Evolutionary conservation across 176 grass and related monocot genomes (phyloP).

Genomic region (Cenchrus americanus): DNA sequence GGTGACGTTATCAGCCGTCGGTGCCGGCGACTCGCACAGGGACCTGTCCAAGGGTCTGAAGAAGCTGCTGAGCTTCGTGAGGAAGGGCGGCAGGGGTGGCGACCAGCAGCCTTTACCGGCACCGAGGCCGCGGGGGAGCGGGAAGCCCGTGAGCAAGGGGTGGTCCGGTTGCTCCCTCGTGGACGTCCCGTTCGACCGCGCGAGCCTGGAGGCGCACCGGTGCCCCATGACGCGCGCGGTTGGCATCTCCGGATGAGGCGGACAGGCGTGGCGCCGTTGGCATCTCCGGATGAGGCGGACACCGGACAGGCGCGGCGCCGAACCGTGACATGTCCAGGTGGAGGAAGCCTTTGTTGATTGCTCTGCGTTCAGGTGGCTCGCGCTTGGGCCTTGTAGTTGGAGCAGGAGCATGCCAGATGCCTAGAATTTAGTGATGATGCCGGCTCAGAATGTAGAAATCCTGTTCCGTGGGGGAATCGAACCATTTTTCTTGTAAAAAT

Average conservation of each 20-base stretch:
- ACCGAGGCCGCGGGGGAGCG: neutral
- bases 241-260: conserved; percentile 50
- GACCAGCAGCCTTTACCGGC: neutral
- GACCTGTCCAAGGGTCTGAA: conserved; percentile 57
- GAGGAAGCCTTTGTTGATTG: conserved; percentile 24
- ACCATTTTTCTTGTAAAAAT: too few relatives aligned
- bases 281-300: conserved; percentile 42
- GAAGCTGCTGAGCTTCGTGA: conserved; percentile 64
- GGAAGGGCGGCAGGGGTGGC: conserved; percentile 35
- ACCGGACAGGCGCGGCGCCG: neutral
- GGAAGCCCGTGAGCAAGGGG: conserved; percentile 51
- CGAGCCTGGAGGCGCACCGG: conserved; percentile 49
- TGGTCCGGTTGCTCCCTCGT: conserved; percentile 41
- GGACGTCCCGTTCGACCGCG: conserved; percentile 46
- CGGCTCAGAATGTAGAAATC: too few relatives aligned
- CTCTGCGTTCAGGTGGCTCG: neutral
- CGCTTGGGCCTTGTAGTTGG: neutral
- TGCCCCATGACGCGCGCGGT: conserved; percentile 54
- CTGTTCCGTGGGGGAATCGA: too few relatives aligned
- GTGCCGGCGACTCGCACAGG: conserved; percentile 38
- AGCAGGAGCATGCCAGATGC: too few relatives aligned
- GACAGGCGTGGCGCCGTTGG: conserved; percentile 15
- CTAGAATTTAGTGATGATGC: too few relatives aligned
- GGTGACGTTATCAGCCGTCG: conserved; percentile 19
- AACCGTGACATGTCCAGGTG: conserved; percentile 17